A percentile compares a stretch with the other conserved stretches of the same genome.
These are phyloP conservation scores for Colletotrichum trifolii DNA, from an alignment of 2,329 filamentous ascomycete species.

Conservation along the genomic window DNA sequence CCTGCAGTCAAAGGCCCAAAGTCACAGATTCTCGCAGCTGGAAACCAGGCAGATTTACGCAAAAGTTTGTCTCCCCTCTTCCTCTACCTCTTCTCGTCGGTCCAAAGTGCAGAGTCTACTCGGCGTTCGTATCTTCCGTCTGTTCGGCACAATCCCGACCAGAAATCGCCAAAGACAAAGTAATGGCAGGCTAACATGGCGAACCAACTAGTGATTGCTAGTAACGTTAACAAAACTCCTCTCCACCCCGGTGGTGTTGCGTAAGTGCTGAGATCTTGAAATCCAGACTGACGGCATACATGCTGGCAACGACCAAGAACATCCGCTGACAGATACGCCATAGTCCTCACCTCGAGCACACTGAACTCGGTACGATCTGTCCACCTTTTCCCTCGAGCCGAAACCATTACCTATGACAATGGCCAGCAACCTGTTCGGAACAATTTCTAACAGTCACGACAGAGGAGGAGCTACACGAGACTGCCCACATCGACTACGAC, in stretches of 20 bases:
- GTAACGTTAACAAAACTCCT: conserved; percentile 87
- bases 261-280: conserved; percentile 69
- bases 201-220: conserved; percentile 59
- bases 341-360: conserved; percentile 88
- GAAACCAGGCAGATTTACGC: conserved; percentile 49
- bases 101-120: conserved; percentile 18
- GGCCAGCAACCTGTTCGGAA: neutral
- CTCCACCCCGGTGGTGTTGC: conserved; percentile 91
- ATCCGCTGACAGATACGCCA: conserved; percentile 10
- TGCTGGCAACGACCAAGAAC: neutral
- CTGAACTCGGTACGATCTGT: conserved; percentile 77
- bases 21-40: conserved; percentile 50
- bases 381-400: neutral
- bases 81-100: neutral
- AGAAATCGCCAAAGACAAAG: neutral
- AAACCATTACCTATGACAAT: conserved; percentile 12
- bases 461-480: conserved; percentile 93
- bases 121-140: conserved; percentile 35
- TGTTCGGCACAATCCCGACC: neutral
- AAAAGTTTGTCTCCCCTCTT: conserved; percentile 50
- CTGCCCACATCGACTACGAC: conserved; percentile 98
- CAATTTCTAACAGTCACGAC: conserved; percentile 23
- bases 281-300: neutral
- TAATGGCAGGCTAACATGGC: conserved; percentile 34
- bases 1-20: conserved; percentile 53